These are phyloP conservation scores for Austroboletus eburneus DNA, from an alignment of 768 basidiomycete genomes.

Conservation along the genomic window DNA sequence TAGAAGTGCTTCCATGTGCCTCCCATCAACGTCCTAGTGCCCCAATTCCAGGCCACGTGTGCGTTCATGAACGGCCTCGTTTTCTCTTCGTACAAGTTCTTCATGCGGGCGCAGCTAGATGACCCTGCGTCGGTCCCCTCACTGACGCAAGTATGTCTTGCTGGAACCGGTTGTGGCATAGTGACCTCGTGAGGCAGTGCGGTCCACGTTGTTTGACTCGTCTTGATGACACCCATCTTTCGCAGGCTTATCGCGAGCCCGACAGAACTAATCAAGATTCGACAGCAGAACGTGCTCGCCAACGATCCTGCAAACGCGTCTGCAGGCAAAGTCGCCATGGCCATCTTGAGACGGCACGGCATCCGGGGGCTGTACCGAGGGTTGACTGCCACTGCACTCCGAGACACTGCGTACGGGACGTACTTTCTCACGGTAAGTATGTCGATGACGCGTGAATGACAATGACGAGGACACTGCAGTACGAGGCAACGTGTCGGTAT, in stretches of 20 bases:
- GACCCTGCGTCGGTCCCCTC: conserved; percentile 48
- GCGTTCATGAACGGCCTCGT: conserved; percentile 83
- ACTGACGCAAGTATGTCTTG: conserved; percentile 67
- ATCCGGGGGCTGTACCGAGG: conserved; percentile 75
- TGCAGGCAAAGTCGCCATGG: conserved; percentile 47
- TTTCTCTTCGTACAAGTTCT: conserved; percentile 79
- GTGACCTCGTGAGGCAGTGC: conserved; percentile 79
- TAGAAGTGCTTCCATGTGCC: conserved; percentile 7
- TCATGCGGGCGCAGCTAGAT: conserved; percentile 64
- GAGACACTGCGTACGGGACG: conserved; percentile 81
- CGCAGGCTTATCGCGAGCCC: conserved; percentile 72
- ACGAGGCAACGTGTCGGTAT: conserved; percentile 59
- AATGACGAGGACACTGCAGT: conserved; percentile 33
- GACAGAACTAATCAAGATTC: conserved; percentile 85
- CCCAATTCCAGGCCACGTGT: conserved; percentile 54
- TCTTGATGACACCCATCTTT: too few relatives aligned
- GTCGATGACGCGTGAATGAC: conserved; percentile 1
- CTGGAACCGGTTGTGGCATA: conserved; percentile 78
- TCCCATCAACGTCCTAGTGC: background rate
- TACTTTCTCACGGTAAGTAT: conserved; percentile 74
- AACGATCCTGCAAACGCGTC: conserved; percentile 36
- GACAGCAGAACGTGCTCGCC: conserved; percentile 57
- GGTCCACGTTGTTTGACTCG: too few relatives aligned
- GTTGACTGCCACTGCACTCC: conserved; percentile 61
- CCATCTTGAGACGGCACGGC: conserved; percentile 54